phyloP scores from a whole-genome alignment of 2,329 filamentous ascomycete species.

The Fusarium virguliforme region DNA sequence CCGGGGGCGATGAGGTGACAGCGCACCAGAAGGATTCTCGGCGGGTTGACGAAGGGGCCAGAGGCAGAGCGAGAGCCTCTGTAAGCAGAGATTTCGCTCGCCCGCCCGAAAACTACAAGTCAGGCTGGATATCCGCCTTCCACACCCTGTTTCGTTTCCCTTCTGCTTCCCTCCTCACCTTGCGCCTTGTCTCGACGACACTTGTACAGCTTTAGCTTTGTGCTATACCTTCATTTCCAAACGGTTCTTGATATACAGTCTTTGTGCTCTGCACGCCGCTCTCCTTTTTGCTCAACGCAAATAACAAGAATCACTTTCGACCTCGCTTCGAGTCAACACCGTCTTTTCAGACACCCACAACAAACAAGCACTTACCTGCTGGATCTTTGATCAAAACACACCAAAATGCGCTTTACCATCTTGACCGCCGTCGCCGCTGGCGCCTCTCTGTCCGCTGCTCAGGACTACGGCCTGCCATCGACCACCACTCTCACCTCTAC shows the following conservation, averaged over 20 bases:
- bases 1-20: constrained; percentile 46
- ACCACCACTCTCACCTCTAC: constrained; percentile 64
- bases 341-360: constrained; percentile 27
- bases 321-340: constrained; percentile 27
- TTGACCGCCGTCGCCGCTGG: constrained; percentile 61
- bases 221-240: constrained; percentile 42
- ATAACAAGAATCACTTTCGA: constrained; percentile 30
- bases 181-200: constrained; percentile 45
- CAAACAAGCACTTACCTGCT: constrained; percentile 16
- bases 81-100: constrained; percentile 43
- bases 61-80: constrained; percentile 1
- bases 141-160: constrained; percentile 23
- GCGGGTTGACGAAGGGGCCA: constrained; percentile 12
- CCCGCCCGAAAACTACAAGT: constrained; percentile 52
- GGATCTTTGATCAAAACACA: constrained; percentile 29
- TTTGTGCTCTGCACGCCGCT: constrained; percentile 45
- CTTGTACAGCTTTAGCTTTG: constrained; percentile 37
- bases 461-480: constrained; percentile 39
- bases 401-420: constrained; percentile 65
- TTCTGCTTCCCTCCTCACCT: constrained; percentile 32
- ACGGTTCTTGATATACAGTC: constrained; percentile 31
- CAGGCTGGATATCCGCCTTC: constrained; percentile 40
- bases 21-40: constrained; percentile 35
- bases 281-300: constrained; percentile 38
- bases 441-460: constrained; percentile 58